These are phyloP conservation scores for Coniochaeta pulveracea DNA, from an alignment of 2,329 filamentous ascomycete species.

Conservation along the genomic window DNA sequence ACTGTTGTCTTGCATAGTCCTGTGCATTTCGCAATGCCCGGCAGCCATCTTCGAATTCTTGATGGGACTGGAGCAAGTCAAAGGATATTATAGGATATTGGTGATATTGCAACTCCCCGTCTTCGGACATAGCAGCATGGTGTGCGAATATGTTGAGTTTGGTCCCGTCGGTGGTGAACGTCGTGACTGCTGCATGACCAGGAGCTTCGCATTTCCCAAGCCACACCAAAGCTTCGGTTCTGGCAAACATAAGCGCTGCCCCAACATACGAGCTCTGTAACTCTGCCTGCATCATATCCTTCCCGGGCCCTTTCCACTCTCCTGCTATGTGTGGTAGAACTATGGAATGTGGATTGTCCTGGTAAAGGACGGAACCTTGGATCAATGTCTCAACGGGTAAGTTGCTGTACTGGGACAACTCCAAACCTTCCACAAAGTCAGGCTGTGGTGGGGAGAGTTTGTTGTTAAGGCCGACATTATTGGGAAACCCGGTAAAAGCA, in stretches of 20 bases:
- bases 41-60: slow-evolving; percentile 9
- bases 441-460: slow-evolving; percentile 16
- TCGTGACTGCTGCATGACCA: slow-evolving; percentile 13
- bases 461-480: slow-evolving; percentile 16
- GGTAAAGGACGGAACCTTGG: slow-evolving; percentile 11
- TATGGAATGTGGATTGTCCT: slow-evolving; percentile 11
- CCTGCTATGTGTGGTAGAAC: slow-evolving; percentile 17
- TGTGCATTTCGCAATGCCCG: slow-evolving; percentile 14
- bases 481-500: slow-evolving; percentile 14
- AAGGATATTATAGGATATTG: slow-evolving; percentile 10
- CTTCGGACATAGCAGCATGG: slow-evolving; percentile 9
- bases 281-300: slow-evolving; percentile 8
- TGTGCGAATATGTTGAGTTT: slow-evolving; percentile 15
- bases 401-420: slow-evolving; percentile 7
- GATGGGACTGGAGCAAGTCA: slow-evolving; percentile 8
- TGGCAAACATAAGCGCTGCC: slow-evolving; percentile 15
- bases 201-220: slow-evolving; percentile 9
- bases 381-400: slow-evolving; percentile 8
- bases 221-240: slow-evolving; percentile 14
- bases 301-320: slow-evolving; percentile 11
- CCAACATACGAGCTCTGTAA: slow-evolving; percentile 14
- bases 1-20: slow-evolving; percentile 10
- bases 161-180: slow-evolving; percentile 16
- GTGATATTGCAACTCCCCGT: slow-evolving; percentile 12
- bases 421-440: slow-evolving; percentile 16